These are phyloP conservation scores for Pseudopyricularia javanii DNA, from an alignment of 2,329 filamentous ascomycete genomes.

Conservation along the genomic window DNA sequence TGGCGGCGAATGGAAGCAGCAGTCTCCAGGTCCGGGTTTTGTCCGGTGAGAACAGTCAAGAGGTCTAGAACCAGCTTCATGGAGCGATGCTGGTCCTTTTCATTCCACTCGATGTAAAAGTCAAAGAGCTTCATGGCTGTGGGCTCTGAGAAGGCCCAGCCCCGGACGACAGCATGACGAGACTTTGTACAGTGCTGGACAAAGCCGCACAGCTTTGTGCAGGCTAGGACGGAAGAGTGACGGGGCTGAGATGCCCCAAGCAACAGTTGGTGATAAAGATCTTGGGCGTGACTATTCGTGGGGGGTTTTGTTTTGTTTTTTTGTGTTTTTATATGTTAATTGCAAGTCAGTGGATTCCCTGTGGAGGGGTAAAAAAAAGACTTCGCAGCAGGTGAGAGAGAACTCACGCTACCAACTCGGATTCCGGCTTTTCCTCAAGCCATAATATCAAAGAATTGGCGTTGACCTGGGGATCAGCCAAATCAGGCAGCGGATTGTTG, in stretches of 20 bases:
- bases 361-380: neutral
- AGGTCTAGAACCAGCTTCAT: slow-evolving; percentile 51
- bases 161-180: slow-evolving; percentile 22
- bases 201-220: slow-evolving; percentile 48
- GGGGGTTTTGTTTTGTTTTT: neutral
- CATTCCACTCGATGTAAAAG: slow-evolving; percentile 56
- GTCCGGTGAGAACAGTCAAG: slow-evolving; percentile 34
- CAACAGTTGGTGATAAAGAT: slow-evolving; percentile 34
- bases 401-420: slow-evolving; percentile 1
- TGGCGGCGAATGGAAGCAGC: slow-evolving; percentile 25
- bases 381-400: neutral
- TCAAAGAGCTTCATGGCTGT: slow-evolving; percentile 40
- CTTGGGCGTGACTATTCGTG: neutral
- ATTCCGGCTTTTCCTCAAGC: slow-evolving; percentile 10
- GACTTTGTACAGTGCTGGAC: slow-evolving; percentile 47
- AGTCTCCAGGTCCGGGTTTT: slow-evolving; percentile 31
- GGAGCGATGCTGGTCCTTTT: slow-evolving; percentile 50
- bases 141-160: slow-evolving; percentile 38
- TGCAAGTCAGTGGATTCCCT: neutral
- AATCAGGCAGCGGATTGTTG: slow-evolving; percentile 5
- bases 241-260: slow-evolving; percentile 37
- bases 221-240: slow-evolving; percentile 43
- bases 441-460: slow-evolving; percentile 13
- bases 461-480: slow-evolving; percentile 12
- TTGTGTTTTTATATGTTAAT: neutral